Base-by-base conservation (phyloP, 2,329 filamentous ascomycete species). In the Hypoxylon sp. region DNA sequence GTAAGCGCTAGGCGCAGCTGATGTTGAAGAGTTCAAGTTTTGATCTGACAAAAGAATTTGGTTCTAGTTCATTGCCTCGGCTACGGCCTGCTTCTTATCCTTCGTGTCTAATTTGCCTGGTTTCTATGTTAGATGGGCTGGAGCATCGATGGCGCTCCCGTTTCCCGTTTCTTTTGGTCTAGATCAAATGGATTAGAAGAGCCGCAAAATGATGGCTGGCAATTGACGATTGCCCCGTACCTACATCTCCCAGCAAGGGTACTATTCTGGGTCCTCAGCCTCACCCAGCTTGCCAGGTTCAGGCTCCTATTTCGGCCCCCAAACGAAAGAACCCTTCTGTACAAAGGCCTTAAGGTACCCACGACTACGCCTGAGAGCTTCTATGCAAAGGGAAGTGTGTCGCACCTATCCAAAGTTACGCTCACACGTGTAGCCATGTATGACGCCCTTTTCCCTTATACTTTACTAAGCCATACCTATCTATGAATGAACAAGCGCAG, bases 1-100 rank as follows among this genome's bases (percentile, higher is more conserved):
- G 62, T 70, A 68, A 70, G 68, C 68, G 62, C 68, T 68, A 70
- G 57, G 41, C 59, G 43, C 52, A 68, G 59, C 65, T 68, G 58
- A 62, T 43, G 50, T 62, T 32, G 55, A 68, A 67, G 49, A 45
- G 56, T 49, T 45, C 10, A 28, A 28, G 36, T 41, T 45, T 57
- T 17, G 48, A 41, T 57, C 21, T 60, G 3, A 59, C 36, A 28
- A 49, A 25, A 28, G 34, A 19, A 45, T 23, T 49, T 23, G 28
- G 25, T 19, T 10, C 11, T 61, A 25, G 13, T 30, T 56, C 17
- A 21, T 25, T 41, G 30, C 46, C 46, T 49, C 23, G 25, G 46
- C 13, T 19, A 10, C 7, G 9, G 3, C 32, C 19, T 10, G 13
- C 14, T n/a, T 32, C 23, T 41, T 19, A 19, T 9, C 13, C 11